Evolutionary conservation across 1,284 basidiomycete genomes (phyloP).

Genomic region (Ustilago esculenta): DNA sequence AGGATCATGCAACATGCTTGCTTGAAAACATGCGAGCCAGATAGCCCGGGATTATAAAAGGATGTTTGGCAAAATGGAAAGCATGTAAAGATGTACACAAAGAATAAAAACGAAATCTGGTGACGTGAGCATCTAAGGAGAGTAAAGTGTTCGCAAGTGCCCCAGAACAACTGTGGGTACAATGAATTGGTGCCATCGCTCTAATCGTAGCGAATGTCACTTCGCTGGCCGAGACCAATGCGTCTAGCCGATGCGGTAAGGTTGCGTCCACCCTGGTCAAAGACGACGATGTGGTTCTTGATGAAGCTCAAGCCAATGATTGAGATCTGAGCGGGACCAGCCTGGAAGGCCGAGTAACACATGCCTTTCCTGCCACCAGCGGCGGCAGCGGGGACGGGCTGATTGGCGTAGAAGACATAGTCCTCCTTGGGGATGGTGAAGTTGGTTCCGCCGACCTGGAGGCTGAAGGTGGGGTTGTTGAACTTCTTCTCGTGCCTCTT

Average conservation of each 20-base stretch:
- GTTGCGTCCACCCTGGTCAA: slow-evolving; percentile 46
- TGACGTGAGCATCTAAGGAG: too few species aligned
- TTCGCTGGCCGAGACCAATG: slow-evolving; percentile 41
- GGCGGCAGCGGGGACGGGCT: slow-evolving; percentile 33
- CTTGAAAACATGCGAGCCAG: too few species aligned
- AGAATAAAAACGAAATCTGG: slow-evolving; percentile 2
- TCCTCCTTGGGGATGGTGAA: slow-evolving; percentile 52
- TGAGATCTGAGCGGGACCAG: slow-evolving; percentile 39
- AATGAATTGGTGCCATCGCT: too few species aligned
- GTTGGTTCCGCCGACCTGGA: slow-evolving; percentile 36
- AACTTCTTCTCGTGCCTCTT: slow-evolving; percentile 35
- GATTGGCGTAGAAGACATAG: slow-evolving; percentile 54
- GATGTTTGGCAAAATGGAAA: not conserved
- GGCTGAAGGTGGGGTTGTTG: slow-evolving; percentile 36
- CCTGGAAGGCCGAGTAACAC: slow-evolving; percentile 56
- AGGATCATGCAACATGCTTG: too few species aligned
- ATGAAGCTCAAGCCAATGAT: slow-evolving; percentile 55
- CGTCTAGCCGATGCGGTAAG: slow-evolving; percentile 30
- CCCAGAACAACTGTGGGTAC: too few species aligned
- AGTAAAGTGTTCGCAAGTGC: too few species aligned
- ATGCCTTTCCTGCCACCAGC: slow-evolving; percentile 38
- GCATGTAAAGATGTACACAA: not conserved
- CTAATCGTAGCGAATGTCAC: slow-evolving; percentile 40
- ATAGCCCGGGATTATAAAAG: too few species aligned
- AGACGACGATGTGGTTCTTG: slow-evolving; percentile 55